phyloP scores from a whole-genome alignment of 2,329 filamentous ascomycete genomes.

The Mycocentrospora acerina region DNA sequence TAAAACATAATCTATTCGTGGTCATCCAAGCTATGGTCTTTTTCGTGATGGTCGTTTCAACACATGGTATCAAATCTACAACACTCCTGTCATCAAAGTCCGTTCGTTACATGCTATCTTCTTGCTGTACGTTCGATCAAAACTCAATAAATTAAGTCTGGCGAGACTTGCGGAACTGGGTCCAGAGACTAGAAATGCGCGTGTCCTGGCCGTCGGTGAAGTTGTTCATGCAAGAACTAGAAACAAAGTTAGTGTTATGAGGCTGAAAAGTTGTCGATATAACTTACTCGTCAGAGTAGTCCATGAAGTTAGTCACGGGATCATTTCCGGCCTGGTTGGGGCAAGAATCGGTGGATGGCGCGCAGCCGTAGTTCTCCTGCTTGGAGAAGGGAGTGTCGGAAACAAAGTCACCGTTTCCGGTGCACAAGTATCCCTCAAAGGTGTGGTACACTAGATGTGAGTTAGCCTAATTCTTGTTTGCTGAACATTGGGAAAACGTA shows the following conservation, averaged over 20 bases:
- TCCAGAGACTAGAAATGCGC: conserved; percentile 23
- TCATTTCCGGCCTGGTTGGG: conserved; percentile 25
- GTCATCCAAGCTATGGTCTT: too few species aligned
- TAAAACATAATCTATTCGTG: too few species aligned
- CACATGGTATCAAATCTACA: too few species aligned
- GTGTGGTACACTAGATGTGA: conserved; percentile 24
- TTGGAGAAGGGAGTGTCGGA: conserved; percentile 28
- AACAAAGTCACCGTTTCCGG: conserved; percentile 25
- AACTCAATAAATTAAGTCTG: too few species aligned
- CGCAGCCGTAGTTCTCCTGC: conserved; percentile 23
- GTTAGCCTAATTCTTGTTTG: too few species aligned
- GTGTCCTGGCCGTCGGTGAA: conserved; percentile 30
- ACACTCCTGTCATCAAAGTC: too few species aligned
- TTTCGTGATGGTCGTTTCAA: too few species aligned
- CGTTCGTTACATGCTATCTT: too few species aligned
- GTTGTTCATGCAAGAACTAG: conserved; percentile 20
- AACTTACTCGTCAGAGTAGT: conserved; percentile 29
- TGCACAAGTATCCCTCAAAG: conserved; percentile 31
- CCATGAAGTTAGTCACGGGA: conserved; percentile 40
- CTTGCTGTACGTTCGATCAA: too few species aligned
- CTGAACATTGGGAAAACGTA: conserved; percentile 6
- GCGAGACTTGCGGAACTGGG: conserved; percentile 5
- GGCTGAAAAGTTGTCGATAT: not conserved
- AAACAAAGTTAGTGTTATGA: not conserved
- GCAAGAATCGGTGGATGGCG: conserved; percentile 28